phyloP scores from a whole-genome alignment of 805 yeast species.

The Yamadazyma insecticola region DNA sequence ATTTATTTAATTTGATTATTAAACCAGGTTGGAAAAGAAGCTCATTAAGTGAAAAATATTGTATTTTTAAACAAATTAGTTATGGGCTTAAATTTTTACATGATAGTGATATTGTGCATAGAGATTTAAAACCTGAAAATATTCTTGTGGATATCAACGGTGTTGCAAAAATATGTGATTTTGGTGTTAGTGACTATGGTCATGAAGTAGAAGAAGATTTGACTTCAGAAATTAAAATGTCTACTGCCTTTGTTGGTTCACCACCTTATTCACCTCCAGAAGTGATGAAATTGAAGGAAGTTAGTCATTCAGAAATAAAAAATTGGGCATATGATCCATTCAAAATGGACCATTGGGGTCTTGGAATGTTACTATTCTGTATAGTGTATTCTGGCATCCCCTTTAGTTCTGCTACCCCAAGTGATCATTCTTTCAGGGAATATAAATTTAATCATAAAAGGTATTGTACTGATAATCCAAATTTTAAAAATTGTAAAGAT shows the following conservation, averaged over 20 bases:
- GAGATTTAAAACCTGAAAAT: constrained; percentile 75
- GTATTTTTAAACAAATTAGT: constrained; percentile 65
- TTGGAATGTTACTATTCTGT: constrained; percentile 65
- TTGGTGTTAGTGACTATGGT: constrained; percentile 69
- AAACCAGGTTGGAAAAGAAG: constrained; percentile 57
- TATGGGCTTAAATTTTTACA: constrained; percentile 62
- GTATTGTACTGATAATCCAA: constrained; percentile 37
- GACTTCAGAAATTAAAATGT: constrained; percentile 31
- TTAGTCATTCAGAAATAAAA: constrained; percentile 26
- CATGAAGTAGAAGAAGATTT: constrained; percentile 51
- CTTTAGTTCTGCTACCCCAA: constrained; percentile 48
- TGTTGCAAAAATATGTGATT: constrained; percentile 65
- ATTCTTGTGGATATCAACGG: constrained; percentile 57
- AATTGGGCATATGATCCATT: constrained; percentile 56
- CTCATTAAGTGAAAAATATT: constrained; percentile 49
- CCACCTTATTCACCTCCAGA: constrained; percentile 84
- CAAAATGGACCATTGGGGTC: constrained; percentile 67
- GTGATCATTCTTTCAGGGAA: constrained; percentile 50
- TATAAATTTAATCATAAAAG: constrained; percentile 47
- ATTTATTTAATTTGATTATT: constrained; percentile 51
- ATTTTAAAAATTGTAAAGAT: constrained; percentile 44
- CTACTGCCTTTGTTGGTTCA: constrained; percentile 61
- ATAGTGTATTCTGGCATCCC: constrained; percentile 57
- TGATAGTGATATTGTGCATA: constrained; percentile 61
- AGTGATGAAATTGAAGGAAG: constrained; percentile 48